Percentiles rank a stretch among this genome's conserved stretches.
phyloP scores from a whole-genome alignment of 1,139 yeast genomes.

The Chernovozyma aurita region DNA sequence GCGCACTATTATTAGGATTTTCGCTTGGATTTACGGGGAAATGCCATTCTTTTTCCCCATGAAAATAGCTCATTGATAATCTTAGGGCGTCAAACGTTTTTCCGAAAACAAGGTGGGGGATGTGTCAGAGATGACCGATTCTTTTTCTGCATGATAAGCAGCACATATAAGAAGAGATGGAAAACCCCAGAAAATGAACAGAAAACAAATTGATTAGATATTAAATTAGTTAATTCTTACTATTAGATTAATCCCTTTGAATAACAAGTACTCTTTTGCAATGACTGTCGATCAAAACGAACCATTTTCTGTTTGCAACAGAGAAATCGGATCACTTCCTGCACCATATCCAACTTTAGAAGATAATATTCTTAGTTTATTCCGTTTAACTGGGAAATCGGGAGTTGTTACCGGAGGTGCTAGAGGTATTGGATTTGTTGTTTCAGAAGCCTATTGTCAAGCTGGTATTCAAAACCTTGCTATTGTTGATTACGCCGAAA shows the following conservation, averaged over 20 bases:
- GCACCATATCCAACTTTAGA: constrained; percentile 31
- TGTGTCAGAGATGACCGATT: background rate
- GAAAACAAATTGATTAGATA: too few species aligned
- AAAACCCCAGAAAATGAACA: background rate
- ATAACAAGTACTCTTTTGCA: too few species aligned
- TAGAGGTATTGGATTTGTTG: constrained; percentile 11
- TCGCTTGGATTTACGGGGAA: constrained; percentile 7
- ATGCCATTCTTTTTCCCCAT: background rate
- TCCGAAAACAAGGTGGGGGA: constrained; percentile 1
- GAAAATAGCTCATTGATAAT: background rate
- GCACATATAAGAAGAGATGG: background rate
- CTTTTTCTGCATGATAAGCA: background rate
- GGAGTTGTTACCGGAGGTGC: constrained; percentile 12
- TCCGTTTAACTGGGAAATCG: constrained; percentile 17
- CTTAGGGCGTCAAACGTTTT: background rate
- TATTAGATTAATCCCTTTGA: too few species aligned
- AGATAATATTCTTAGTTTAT: constrained; percentile 33
- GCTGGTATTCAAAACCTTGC: constrained; percentile 42
- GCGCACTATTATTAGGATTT: background rate
- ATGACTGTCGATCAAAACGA: constrained; percentile 8
- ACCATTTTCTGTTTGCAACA: constrained; percentile 24
- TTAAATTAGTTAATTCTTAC: too few species aligned
- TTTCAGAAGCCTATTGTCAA: constrained; percentile 33
- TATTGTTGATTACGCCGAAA: constrained; percentile 37
- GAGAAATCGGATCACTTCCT: constrained; percentile 38